Conservation (phyloP, 2,329 filamentous ascomycete species). For the Aspergillus sergii region DNA sequence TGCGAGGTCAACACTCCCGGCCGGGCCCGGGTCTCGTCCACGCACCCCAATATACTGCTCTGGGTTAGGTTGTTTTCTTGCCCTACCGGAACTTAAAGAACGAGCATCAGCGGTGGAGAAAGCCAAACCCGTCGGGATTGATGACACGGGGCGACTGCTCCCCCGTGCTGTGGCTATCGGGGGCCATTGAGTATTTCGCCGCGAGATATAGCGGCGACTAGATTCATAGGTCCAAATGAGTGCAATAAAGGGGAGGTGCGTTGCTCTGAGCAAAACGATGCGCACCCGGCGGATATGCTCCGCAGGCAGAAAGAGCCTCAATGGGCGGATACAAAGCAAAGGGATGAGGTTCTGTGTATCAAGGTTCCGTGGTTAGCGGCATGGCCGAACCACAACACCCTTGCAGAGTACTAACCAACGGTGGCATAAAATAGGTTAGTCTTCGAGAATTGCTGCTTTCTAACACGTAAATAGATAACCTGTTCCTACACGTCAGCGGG, state of each 20-base stretch:
- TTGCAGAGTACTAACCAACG: constrained; percentile 39
- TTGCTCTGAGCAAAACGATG: constrained; percentile 61
- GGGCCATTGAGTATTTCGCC: constrained; percentile 24
- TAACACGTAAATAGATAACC: constrained; percentile 47
- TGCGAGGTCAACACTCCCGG: constrained; percentile 29
- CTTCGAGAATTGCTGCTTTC: constrained; percentile 50
- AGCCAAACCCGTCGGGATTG: constrained; percentile 21
- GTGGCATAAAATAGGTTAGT: constrained; percentile 51
- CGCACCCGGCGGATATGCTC: constrained; percentile 57
- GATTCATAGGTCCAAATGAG: constrained; percentile 60
- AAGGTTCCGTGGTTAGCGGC: constrained; percentile 13
- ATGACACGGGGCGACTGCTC: constrained; percentile 21
- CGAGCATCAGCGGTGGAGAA: constrained; percentile 26
- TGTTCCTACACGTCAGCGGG: constrained; percentile 22
- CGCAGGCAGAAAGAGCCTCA: constrained; percentile 59
- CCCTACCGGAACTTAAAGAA: constrained; percentile 22
- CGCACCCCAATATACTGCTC: constrained; percentile 28
- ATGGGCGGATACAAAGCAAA: constrained; percentile 57
- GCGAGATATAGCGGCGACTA: constrained; percentile 33
- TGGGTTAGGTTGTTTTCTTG: constrained; percentile 22
- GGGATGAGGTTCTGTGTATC: constrained; percentile 59
- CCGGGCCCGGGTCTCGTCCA: constrained; percentile 24
- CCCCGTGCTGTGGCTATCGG: constrained; percentile 24
- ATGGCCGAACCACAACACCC: neutral
- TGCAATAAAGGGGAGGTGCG: constrained; percentile 60